Base-by-base conservation (phyloP, 192 early-diverging fungal genomes). In the Backusella westeae region DNA sequence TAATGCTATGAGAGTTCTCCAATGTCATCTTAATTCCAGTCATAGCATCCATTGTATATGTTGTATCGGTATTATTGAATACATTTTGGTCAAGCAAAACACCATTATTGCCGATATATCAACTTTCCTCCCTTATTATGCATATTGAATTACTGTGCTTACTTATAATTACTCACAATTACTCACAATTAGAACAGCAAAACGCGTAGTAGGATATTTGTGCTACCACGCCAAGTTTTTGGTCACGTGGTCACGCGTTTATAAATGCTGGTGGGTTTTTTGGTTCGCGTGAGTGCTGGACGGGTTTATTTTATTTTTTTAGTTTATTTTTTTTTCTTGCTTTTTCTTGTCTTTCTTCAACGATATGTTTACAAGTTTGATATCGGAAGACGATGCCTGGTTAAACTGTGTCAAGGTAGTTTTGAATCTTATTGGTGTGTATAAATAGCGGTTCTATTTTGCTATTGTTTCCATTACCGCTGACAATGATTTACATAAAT, bases 371-470 rank as follows among this genome's bases (percentile, higher is more conserved):
- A 38, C 34, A 38, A 38, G 34, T 8, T 9, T 38, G 21, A 69
- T 35, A 69, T 73, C 77, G 53, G 71, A 78, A 41, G 32, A 67
- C 1, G 36, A 67, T 29, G 39, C 42, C 21, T 78, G 77, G 77
- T 63, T 65, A 14, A 78, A 67, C n/a, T 78, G 77, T 67, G 59
- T 78, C 21, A 71, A 78, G 32, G 66, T 73, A 29, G 21, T 78
- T 46, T 59, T 78, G 21, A 46, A 71, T n/a, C 41, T 78, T 38
- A 35, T 78, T 65, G 77, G 77, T 78, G 41, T n/a, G 21, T 71
- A 69, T 56, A 35, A 4, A 68, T 44, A 49, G 46, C n/a, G 46
- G 46, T 23, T 26, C 23, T 29, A 1, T 29, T 21, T 69, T 39
- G n/a, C 14, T 69, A 21, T 15, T 36, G 26, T 46, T 1, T 17